Evolutionary conservation across 345 rosid species (phyloP).

Genomic region (Salix caprea): DNA sequence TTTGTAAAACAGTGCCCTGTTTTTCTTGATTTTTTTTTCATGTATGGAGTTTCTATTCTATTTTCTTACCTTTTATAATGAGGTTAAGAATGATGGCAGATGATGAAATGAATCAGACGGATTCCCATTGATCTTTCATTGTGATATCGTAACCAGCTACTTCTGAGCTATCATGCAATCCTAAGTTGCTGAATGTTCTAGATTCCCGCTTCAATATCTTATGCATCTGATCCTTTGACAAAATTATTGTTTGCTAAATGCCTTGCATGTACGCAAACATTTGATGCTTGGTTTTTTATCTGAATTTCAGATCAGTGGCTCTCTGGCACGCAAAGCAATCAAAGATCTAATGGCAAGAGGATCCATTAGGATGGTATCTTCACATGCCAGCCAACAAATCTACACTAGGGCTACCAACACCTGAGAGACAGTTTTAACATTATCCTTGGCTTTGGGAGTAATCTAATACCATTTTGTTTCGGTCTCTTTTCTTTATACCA

Average conservation of each 20-base stretch:
- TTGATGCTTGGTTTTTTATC: neutral
- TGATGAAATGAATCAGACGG: slow-evolving; percentile 11
- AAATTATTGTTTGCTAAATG: neutral
- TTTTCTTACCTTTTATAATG: neutral
- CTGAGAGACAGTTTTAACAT: slow-evolving; percentile 4
- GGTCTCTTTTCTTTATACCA: neutral
- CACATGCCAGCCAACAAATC: slow-evolving; percentile 70
- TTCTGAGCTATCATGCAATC: slow-evolving; percentile 8
- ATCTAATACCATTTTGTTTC: neutral
- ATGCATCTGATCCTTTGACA: neutral
- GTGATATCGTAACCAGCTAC: slow-evolving; percentile 5
- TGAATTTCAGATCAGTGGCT: slow-evolving; percentile 43
- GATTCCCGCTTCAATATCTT: neutral
- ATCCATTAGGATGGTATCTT: slow-evolving; percentile 55
- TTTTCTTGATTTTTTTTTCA: neutral
- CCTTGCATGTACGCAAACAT: neutral
- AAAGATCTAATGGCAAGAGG: slow-evolving; percentile 74
- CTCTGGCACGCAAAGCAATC: slow-evolving; percentile 61
- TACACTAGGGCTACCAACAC: slow-evolving; percentile 75
- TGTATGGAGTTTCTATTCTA: neutral
- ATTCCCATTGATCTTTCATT: slow-evolving; percentile 10
- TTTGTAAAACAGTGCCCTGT: too few relatives aligned
- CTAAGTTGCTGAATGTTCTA: neutral
- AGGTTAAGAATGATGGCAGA: neutral
- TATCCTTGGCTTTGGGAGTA: neutral